These are phyloP conservation scores for Candida ovalis DNA, from an alignment of 805 yeast species.

Conservation along the genomic window DNA sequence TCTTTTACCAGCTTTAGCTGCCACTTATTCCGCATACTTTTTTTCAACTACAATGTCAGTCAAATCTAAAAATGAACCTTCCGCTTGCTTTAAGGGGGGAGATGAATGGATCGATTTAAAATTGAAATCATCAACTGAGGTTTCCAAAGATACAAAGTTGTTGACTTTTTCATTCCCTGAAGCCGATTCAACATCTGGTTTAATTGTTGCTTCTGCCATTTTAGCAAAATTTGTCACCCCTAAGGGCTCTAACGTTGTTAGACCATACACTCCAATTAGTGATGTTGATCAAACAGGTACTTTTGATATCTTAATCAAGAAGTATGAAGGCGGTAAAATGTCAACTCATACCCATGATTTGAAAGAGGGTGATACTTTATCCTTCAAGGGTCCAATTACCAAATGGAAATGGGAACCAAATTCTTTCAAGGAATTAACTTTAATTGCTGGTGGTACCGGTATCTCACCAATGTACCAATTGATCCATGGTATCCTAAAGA, in stretches of 20 bases:
- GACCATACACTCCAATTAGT: constrained; percentile 87
- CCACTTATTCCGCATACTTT: constrained; percentile 40
- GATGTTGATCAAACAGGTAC: constrained; percentile 67
- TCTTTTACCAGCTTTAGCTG: constrained; percentile 30
- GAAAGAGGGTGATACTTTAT: constrained; percentile 73
- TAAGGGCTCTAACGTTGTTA: constrained; percentile 81
- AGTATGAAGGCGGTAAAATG: constrained; percentile 88
- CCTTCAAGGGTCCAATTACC: constrained; percentile 90
- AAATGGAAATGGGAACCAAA: constrained; percentile 92
- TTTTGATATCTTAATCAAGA: constrained; percentile 78
- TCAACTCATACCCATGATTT: constrained; percentile 67
- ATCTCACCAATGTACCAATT: constrained; percentile 83
- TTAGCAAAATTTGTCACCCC: constrained; percentile 77
- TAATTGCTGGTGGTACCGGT: constrained; percentile 96
- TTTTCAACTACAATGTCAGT: constrained; percentile 30
- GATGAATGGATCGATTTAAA: constrained; percentile 73
- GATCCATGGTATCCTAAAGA: constrained; percentile 65
- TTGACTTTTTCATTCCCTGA: constrained; percentile 67
- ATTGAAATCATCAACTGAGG: constrained; percentile 40
- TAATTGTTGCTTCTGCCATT: constrained; percentile 73
- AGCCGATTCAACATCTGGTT: constrained; percentile 68
- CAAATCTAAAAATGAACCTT: constrained; percentile 27
- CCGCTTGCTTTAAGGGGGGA: constrained; percentile 55
- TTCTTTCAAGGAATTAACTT: constrained; percentile 70
- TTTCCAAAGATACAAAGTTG: constrained; percentile 63